Conservation (phyloP, 768 basidiomycete genomes). For the Infundibulicybe gibba region DNA sequence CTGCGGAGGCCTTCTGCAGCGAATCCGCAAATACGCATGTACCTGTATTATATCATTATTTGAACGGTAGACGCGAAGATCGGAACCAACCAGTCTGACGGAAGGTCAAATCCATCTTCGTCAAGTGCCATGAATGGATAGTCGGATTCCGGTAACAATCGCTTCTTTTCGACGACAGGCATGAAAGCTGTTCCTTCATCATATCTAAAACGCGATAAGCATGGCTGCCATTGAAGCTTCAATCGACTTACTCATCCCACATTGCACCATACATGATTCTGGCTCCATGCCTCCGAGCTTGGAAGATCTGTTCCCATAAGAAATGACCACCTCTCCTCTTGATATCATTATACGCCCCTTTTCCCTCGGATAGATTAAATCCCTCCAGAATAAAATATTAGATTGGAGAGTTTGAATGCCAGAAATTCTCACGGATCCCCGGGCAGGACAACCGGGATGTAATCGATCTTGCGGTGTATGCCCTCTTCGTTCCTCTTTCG, state of each 20-base stretch:
- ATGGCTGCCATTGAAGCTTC: constrained; percentile 2
- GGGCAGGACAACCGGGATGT: constrained; percentile 81
- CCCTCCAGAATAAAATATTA: constrained; percentile 40
- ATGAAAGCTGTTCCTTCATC: constrained; percentile 85
- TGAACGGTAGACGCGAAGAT: too few species aligned
- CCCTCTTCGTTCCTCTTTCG: constrained; percentile 41
- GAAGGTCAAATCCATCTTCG: constrained; percentile 72
- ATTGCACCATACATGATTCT: constrained; percentile 76
- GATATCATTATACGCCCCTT: constrained; percentile 71
- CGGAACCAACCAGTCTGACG: constrained; percentile 68
- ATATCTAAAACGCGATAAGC: constrained; percentile 49
- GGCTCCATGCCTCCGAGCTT: constrained; percentile 58
- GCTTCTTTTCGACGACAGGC: constrained; percentile 60
- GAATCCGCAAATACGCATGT: constrained; percentile 76
- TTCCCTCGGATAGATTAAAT: constrained; percentile 65
- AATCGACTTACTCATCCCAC: constrained; percentile 73
- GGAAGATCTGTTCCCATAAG: constrained; percentile 75
- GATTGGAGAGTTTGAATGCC: constrained; percentile 5
- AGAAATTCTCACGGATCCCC: constrained; percentile 67
- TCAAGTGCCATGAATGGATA: constrained; percentile 71
- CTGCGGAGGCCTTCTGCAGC: constrained; percentile 65
- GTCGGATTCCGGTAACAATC: constrained; percentile 54
- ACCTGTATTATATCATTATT: constrained; percentile 49
- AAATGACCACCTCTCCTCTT: constrained; percentile 73
- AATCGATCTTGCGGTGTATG: constrained; percentile 61